Base-by-base conservation (phyloP, 768 basidiomycete genomes). In the Dioszegia aurantiaca region DNA sequence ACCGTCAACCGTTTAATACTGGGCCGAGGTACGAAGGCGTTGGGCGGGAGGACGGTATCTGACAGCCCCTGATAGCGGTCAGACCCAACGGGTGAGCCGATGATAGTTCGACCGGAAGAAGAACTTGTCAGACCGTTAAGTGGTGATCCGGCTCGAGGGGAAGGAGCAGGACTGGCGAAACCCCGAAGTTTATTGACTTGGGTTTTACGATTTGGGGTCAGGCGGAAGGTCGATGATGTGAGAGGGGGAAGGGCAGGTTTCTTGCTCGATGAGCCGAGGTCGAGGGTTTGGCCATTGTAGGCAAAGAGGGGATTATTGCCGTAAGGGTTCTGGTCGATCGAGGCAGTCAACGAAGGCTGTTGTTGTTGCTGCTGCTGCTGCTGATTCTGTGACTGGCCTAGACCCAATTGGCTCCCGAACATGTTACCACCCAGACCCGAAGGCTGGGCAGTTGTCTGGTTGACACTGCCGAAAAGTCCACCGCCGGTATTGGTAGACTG, bases 1-100 rank as follows among this genome's bases (percentile, higher is more conserved):
- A 95, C 74, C 36, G 91, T 86, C 58, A 97, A 82, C 72, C 94
- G 94, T 80, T 97, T 97, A 58, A 94, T 89, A 71, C 90, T 94
- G 58, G 87, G 84, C 55, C 87, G 66, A 83, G 77, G 76, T 6
- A 56, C 86, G 66, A 88, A 84, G 0, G 81, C 79, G 60, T 90
- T 88, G 3, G 87, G 81, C 0, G 67, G 90, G 86, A 76, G 16
- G 84, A 80, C 56, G 81, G 80, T 62, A 83, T 79, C 26, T 83
- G 82, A 47, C 82, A 87, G 26, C 84, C 87, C 37, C 85, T 68
- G 67, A 56, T 69, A 72, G 21, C 70, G 54, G 40, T 72, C 68
- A 10, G 67, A 45, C 1, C 55, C 58, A 17, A 47, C 33, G 2
- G 70, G 66, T 5, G 70, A 66, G 48, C 61, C 51, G 54, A 71